Evolutionary conservation across 441 rosid species (phyloP), one percentile per base, ranked within the genome.

Genomic region (Cnidoscolus chayamansa): DNA sequence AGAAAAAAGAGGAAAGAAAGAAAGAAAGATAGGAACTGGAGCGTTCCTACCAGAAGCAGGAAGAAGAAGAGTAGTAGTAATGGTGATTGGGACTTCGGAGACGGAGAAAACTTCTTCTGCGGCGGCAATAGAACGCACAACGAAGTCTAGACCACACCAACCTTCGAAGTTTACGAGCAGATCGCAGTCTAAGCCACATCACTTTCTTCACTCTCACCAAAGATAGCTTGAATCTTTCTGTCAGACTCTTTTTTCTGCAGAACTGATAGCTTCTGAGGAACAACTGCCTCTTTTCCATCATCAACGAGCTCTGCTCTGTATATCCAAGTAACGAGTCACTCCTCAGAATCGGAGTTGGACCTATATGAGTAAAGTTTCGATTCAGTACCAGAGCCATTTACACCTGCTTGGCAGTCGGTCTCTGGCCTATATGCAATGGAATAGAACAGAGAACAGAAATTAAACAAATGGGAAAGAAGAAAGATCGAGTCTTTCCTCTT

Each of bases 191-290:
- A 8, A 67, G 31, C 82, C 85, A 81, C 4, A 87, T 64, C 15
- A 86, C 78, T 77, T 80, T 81, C 82, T 85, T 90, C 54, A 70
- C 78, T 75, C 84, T 74, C 12, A 68, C 53, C n/a, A 90, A 73
- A 19, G 88, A 87, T 68, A 72, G 54, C 78, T 65, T 79, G 20
- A 90, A 77, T 70, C 79, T 85, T 78, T 89, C 88, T 0, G 68
- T 20, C 5, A 89, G 59, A 66, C 85, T 85, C 79, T 72, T 85
- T 78, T 90, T 90, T 67, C 91, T 78, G 47, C 90, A 79, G 86
- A 93, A 93, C 69, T 87, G 92, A 69, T 92, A 89, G 83, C 97
- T 93, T 71, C 93, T 81, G 19, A 93, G 75, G 78, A 93, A 93
- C 77, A 89, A 13, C 84, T 85, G 92, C 59, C 98, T 79, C 88